Conservation (phyloP, 148 eudicot species). For the Dysphania ambrosioides region DNA sequence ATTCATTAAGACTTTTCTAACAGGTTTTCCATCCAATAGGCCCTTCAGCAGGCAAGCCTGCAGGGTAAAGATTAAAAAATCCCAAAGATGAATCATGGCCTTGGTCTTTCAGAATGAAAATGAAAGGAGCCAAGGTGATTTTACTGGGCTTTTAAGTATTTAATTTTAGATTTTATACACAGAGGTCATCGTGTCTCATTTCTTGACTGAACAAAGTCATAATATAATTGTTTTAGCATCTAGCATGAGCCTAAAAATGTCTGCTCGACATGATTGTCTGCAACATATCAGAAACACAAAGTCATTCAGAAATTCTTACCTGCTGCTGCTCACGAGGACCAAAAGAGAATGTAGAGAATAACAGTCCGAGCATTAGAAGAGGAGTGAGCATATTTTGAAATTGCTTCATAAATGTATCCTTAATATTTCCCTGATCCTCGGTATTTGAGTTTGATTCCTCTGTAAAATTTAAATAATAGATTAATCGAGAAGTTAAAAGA, state of each 20-base stretch:
- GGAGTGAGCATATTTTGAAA: conserved; percentile 56
- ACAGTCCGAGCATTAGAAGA: conserved; percentile 52
- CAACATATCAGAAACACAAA: background rate
- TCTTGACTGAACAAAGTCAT: background rate
- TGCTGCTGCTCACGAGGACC: conserved; percentile 59
- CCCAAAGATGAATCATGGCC: background rate
- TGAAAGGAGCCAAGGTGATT: background rate
- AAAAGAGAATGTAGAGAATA: conserved; percentile 55
- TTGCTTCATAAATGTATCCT: conserved; percentile 55
- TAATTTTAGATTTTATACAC: background rate
- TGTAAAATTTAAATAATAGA: conserved; percentile 19
- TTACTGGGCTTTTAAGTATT: background rate
- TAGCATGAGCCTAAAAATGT: background rate
- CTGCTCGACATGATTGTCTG: background rate
- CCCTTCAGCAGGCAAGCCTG: background rate
- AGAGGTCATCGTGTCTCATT: background rate
- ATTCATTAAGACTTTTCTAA: too few species aligned
- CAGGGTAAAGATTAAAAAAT: background rate
- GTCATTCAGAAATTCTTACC: conserved; percentile 32
- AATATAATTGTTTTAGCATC: background rate
- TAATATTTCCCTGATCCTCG: conserved; percentile 52
- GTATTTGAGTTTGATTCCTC: conserved; percentile 63
- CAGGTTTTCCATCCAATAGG: background rate
- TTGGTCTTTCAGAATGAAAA: background rate
- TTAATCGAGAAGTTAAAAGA: background rate